A percentile compares a stretch with the other conserved stretches of the same genome.
Evolutionary conservation across 352 stramenopile species (phyloP).

Genomic region (Aphanomyces euteiches): DNA sequence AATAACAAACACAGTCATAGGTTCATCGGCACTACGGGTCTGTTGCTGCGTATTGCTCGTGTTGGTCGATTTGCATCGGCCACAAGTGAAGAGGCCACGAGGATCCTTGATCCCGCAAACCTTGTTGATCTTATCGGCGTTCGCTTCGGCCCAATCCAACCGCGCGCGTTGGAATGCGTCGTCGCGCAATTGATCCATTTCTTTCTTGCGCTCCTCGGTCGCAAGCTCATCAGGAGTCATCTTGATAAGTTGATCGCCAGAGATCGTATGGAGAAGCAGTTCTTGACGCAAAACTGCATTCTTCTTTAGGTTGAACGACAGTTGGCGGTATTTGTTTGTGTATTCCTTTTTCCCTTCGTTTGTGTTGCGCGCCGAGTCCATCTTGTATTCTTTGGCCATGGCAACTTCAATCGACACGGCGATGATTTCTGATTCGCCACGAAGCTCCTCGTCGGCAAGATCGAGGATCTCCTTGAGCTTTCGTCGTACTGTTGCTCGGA

Average conservation of each 20-base stretch:
- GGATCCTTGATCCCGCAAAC: conserved; percentile 76
- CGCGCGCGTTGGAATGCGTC: conserved; percentile 81
- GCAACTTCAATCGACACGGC: conserved; percentile 65
- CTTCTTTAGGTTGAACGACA: conserved; percentile 91
- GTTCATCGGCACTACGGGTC: conserved; percentile 96
- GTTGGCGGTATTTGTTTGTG: conserved; percentile 79
- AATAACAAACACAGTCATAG: conserved; percentile 96
- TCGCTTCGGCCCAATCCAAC: conserved; percentile 86
- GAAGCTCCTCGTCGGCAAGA: conserved; percentile 39
- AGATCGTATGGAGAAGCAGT: conserved; percentile 63
- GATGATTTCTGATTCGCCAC: conserved; percentile 46
- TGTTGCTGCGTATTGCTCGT: conserved; percentile 97
- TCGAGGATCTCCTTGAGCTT: conserved; percentile 73
- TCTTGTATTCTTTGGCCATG: conserved; percentile 68
- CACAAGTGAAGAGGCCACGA: conserved; percentile 87
- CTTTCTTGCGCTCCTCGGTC: conserved; percentile 78
- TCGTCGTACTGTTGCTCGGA: conserved; percentile 67
- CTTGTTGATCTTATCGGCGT: conserved; percentile 90
- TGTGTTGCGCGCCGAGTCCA: conserved; percentile 44
- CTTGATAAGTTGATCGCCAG: conserved; percentile 64
- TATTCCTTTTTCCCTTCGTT: conserved; percentile 87
- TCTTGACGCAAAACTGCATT: conserved; percentile 76
- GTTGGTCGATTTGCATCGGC: conserved; percentile 93
- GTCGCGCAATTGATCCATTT: conserved; percentile 79
- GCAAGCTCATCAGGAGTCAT: conserved; percentile 85